Base-by-base conservation (phyloP, 208 protist species). In the Crithidia expoeki region DNA sequence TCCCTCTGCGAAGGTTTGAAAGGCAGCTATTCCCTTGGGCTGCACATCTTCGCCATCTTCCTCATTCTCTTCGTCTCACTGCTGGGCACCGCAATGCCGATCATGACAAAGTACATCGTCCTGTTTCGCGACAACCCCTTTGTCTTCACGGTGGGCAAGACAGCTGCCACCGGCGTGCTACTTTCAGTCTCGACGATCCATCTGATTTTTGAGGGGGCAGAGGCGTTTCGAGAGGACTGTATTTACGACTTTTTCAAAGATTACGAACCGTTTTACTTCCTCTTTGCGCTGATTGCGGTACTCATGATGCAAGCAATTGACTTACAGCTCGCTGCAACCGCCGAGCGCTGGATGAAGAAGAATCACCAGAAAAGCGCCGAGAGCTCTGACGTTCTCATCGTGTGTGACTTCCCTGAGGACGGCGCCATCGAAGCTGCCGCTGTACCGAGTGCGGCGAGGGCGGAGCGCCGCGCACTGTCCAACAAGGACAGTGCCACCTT, bases 31-130 rank as follows among this genome's bases (percentile, higher is more conserved):
- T 85, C 78, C 6, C 25, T 72, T 30, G 59, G 76, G 23, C 51
- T 86, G 51, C 86, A 89, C 55, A 61, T 89, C 38, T 70, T 50
- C 19, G 80, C 79, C 19, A 82, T 84, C 11, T 84, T 92, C 59
- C 44, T 92, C 1, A 72, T 89, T 23, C 74, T 92, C 12, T 44
- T 62, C 14, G 67, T 76, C 30, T 90, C 85, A 4, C 32, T 90
- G 46, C 12, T 88, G 19, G 82, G 79, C 2, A 78, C 74, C 34
- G 50, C 56, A 27, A 72, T 90, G 57, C 81, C 85, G 10, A 69
- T 90, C 49, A 56, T 81, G 65, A 69, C 67, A 12, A 86, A 80
- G 56, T 81, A 76, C 51, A 46, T 86, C 49, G 58, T 62, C 25
- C 6, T 51, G 0, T 68, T 86, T 25, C 62, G 53, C 23, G n/a